Evolutionary conservation across 169 alveolate species (phyloP).

Genomic region (Plasmodium cynomolgi): DNA sequence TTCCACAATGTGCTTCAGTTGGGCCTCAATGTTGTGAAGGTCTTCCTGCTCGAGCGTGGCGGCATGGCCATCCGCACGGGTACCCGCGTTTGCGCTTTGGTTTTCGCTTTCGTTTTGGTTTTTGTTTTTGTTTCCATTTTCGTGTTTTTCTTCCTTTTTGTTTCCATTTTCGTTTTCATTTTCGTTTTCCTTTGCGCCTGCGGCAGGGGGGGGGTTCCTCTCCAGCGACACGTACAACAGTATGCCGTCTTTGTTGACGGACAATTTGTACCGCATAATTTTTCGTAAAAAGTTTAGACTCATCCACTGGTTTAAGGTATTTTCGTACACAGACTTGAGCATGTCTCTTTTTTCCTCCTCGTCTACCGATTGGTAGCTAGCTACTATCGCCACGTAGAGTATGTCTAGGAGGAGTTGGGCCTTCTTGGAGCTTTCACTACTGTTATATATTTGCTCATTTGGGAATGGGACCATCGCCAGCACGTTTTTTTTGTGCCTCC

Average conservation of each 20-base stretch:
- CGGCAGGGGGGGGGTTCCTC: background rate
- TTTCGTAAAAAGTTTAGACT: constrained; percentile 38
- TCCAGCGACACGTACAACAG: constrained; percentile 31
- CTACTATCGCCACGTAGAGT: constrained; percentile 38
- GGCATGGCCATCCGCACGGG: background rate
- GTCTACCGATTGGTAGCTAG: constrained; percentile 14
- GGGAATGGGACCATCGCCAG: constrained; percentile 35
- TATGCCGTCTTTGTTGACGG: constrained; percentile 30
- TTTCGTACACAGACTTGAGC: constrained; percentile 33
- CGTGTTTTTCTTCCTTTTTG: too few relatives aligned
- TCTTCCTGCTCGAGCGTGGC: background rate
- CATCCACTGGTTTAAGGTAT: constrained; percentile 60
- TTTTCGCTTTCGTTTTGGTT: background rate
- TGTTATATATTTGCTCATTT: background rate
- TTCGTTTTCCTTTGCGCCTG: background rate
- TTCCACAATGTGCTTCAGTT: constrained; percentile 1
- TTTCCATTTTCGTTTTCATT: background rate
- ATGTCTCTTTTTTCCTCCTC: constrained; percentile 18
- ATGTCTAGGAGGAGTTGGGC: constrained; percentile 44
- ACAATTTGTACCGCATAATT: constrained; percentile 50
- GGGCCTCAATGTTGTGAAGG: background rate
- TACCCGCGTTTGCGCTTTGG: background rate
- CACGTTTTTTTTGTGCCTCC: constrained; percentile 7
- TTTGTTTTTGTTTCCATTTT: background rate
- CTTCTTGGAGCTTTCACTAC: constrained; percentile 3